A percentile compares a stretch with the other conserved stretches of the same genome.
These are phyloP conservation scores for Zelopaecilomyces penicillatus DNA, from an alignment of 2,329 filamentous ascomycete species.

Conservation along the genomic window DNA sequence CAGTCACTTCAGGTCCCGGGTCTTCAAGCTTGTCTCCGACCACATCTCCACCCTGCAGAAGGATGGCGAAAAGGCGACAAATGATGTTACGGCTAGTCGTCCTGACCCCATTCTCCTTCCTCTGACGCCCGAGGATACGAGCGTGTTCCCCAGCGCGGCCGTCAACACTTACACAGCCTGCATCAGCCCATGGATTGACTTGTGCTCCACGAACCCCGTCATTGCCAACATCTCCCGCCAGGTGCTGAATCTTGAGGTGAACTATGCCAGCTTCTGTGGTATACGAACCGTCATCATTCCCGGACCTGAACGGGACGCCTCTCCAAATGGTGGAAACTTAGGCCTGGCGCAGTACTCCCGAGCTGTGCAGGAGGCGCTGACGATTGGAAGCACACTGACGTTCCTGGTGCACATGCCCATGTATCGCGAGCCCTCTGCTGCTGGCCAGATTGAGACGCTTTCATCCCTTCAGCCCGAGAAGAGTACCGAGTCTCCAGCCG, in stretches of 20 bases:
- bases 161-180: constrained; percentile 69
- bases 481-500: constrained; percentile 22
- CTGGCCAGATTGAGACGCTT: constrained; percentile 44
- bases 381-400: constrained; percentile 66
- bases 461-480: constrained; percentile 32
- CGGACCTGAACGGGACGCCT: constrained; percentile 61
- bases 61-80: constrained; percentile 28
- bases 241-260: constrained; percentile 81
- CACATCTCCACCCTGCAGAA: constrained; percentile 43
- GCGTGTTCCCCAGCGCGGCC: constrained; percentile 56
- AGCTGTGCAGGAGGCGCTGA: constrained; percentile 71
- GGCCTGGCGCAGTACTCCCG: constrained; percentile 71
- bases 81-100: constrained; percentile 35
- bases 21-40: constrained; percentile 51
- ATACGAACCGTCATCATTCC: constrained; percentile 74
- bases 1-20: constrained; percentile 58
- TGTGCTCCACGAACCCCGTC: constrained; percentile 72
- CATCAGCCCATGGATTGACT: constrained; percentile 87
- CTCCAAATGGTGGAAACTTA: constrained; percentile 39
- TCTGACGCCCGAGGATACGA: constrained; percentile 72
- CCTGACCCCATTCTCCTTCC: constrained; percentile 55
- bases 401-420: constrained; percentile 78
- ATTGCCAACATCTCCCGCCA: constrained; percentile 83
- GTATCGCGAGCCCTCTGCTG: constrained; percentile 60
- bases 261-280: constrained; percentile 93